Conservation (phyloP, 805 yeast species). For the Suhomyces kilbournensis region DNA sequence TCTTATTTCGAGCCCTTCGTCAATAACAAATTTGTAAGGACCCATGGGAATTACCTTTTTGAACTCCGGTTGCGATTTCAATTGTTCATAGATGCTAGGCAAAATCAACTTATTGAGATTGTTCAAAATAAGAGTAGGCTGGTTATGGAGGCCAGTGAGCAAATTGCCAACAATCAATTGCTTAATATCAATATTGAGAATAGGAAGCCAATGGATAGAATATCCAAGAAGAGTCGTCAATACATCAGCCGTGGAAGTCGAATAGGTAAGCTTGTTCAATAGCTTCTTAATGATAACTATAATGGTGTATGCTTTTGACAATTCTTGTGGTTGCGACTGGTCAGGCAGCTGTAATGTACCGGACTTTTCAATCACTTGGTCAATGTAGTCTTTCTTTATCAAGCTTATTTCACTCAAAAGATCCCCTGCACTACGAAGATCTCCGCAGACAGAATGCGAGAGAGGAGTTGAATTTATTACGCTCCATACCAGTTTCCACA, state of each 20-base stretch:
- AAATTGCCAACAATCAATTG: constrained; percentile 59
- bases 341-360: background rate
- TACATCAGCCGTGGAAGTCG: constrained; percentile 9
- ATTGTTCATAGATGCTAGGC: constrained; percentile 52
- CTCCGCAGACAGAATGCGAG: constrained; percentile 17
- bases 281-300: constrained; percentile 35
- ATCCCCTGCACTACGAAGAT: constrained; percentile 36
- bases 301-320: constrained; percentile 23
- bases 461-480: constrained; percentile 14
- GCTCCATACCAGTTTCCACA: constrained; percentile 24
- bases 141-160: constrained; percentile 57
- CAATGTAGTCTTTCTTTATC: constrained; percentile 10
- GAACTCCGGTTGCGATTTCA: constrained; percentile 52
- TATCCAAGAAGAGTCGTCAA: constrained; percentile 13
- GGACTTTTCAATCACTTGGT: constrained; percentile 12
- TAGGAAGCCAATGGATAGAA: constrained; percentile 22
- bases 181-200: constrained; percentile 49
- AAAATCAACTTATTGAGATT: constrained; percentile 43
- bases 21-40: constrained; percentile 79
- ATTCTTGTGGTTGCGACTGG: background rate
- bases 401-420: constrained; percentile 27
- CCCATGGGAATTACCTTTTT: constrained; percentile 76
- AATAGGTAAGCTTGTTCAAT: constrained; percentile 15
- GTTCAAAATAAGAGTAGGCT: constrained; percentile 46
- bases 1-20: constrained; percentile 71